phyloP scores from a whole-genome alignment of 352 stramenopile genomes.

The Pythium monospermum region DNA sequence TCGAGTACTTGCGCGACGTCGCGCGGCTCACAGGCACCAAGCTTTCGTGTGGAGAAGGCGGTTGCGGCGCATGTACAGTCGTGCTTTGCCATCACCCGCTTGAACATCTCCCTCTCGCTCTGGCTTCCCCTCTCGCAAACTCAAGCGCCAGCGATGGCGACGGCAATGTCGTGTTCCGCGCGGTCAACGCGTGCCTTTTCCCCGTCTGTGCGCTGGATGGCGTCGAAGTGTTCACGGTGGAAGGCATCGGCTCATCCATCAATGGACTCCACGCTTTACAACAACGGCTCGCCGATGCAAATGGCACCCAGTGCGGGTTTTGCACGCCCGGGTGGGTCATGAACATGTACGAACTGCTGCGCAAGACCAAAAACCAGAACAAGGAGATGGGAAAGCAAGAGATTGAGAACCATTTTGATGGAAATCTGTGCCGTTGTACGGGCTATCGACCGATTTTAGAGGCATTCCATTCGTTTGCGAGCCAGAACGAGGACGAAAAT shows the following conservation, averaged over 20 bases:
- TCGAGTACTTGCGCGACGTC: conserved; percentile 59
- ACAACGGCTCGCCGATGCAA: conserved; percentile 56
- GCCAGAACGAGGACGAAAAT: neutral
- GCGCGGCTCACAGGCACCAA: conserved; percentile 72
- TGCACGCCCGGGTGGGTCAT: conserved; percentile 54
- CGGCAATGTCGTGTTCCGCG: conserved; percentile 21
- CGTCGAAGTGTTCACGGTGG: conserved; percentile 78
- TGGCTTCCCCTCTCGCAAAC: neutral
- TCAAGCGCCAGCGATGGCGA: neutral
- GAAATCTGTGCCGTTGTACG: conserved; percentile 89
- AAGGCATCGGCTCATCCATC: conserved; percentile 55
- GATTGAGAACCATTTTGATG: conserved; percentile 83
- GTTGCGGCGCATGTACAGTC: conserved; percentile 32
- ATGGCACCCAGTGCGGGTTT: conserved; percentile 86
- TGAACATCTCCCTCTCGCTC: conserved; percentile 6
- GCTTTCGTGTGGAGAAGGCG: conserved; percentile 34
- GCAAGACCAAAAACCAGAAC: conserved; percentile 23
- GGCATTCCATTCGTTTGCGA: conserved; percentile 27
- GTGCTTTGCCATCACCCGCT: conserved; percentile 24
- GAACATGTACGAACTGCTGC: conserved; percentile 32
- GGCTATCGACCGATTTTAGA: conserved; percentile 62
- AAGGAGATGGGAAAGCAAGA: too few relatives aligned
- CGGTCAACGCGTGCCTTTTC: conserved; percentile 86
- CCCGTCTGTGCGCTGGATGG: conserved; percentile 70
- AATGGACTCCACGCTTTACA: conserved; percentile 50